These are phyloP conservation scores for Sophora flavescens DNA, from an alignment of 306 rosid species.

Conservation along the genomic window DNA sequence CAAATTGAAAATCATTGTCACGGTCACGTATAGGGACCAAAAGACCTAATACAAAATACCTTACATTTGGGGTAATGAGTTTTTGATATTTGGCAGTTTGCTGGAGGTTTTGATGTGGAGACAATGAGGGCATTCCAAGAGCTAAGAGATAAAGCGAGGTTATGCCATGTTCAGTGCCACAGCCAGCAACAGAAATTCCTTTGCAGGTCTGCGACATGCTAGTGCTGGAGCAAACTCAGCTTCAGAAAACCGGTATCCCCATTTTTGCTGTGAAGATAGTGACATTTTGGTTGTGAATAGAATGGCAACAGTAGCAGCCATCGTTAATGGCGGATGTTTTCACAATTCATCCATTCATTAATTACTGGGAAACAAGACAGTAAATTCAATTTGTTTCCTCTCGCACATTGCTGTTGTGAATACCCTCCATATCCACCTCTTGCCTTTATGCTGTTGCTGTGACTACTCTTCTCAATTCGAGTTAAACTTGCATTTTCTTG, in stretches of 20 bases:
- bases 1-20: too few relatives aligned
- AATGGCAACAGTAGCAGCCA: slow-evolving; percentile 38
- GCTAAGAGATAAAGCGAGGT: slow-evolving; percentile 85
- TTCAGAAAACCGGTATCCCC: slow-evolving; percentile 55
- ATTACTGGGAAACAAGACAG: slow-evolving; percentile 17
- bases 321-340: neutral
- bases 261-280: slow-evolving; percentile 64
- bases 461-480: neutral
- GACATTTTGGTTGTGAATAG: slow-evolving; percentile 51
- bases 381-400: slow-evolving; percentile 20
- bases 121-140: slow-evolving; percentile 92
- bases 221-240: slow-evolving; percentile 76
- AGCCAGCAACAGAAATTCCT: slow-evolving; percentile 72
- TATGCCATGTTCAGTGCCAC: slow-evolving; percentile 82
- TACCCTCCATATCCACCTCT: neutral
- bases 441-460: neutral
- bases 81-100: slow-evolving; percentile 69
- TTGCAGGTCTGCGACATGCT: slow-evolving; percentile 71
- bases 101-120: slow-evolving; percentile 92
- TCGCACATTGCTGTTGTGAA: neutral
- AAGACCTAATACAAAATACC: too few relatives aligned
- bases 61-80: slow-evolving; percentile 3
- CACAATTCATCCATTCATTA: slow-evolving; percentile 34
- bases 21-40: too few relatives aligned
- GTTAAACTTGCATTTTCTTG: neutral